phyloP scores from a whole-genome alignment of 129 eudicot species.

The Scalesia atractyloides region DNA sequence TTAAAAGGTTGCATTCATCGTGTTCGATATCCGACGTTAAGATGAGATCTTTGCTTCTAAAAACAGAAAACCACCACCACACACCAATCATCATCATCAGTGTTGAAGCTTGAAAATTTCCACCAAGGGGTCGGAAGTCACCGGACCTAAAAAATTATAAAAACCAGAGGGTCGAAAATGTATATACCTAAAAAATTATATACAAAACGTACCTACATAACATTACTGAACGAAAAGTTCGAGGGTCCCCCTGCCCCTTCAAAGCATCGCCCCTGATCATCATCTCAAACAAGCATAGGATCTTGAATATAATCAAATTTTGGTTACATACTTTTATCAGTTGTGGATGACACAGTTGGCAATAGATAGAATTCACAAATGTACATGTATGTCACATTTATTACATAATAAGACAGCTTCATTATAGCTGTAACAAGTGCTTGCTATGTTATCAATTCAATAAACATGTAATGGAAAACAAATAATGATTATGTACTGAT shows the following conservation, averaged over 20 bases:
- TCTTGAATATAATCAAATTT: constrained; percentile 18
- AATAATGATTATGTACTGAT: no score
- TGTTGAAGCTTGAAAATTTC: no score
- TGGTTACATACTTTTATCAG: constrained; percentile 18
- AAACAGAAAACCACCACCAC: constrained; percentile 11
- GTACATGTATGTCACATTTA: constrained; percentile 27
- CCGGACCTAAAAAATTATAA: no score
- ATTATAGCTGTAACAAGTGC: constrained; percentile 23
- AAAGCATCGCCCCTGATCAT: no score
- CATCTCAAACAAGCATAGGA: not conserved
- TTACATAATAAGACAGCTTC: constrained; percentile 33
- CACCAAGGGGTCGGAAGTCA: no score
- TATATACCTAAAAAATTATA: no score
- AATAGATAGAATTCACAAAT: constrained; percentile 29
- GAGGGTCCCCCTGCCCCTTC: no score
- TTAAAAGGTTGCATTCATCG: not conserved
- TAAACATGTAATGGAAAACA: no score
- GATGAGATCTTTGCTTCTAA: constrained; percentile 20
- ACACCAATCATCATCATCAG: not conserved
- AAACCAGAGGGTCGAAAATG: no score
- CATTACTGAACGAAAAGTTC: no score
- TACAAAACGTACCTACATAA: no score
- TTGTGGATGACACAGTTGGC: constrained; percentile 33
- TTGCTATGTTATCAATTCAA: no score
- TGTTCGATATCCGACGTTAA: constrained; percentile 14